These are phyloP conservation scores for Globisporangium emineosum DNA, from an alignment of 352 stramenopile species.

Conservation along the genomic window DNA sequence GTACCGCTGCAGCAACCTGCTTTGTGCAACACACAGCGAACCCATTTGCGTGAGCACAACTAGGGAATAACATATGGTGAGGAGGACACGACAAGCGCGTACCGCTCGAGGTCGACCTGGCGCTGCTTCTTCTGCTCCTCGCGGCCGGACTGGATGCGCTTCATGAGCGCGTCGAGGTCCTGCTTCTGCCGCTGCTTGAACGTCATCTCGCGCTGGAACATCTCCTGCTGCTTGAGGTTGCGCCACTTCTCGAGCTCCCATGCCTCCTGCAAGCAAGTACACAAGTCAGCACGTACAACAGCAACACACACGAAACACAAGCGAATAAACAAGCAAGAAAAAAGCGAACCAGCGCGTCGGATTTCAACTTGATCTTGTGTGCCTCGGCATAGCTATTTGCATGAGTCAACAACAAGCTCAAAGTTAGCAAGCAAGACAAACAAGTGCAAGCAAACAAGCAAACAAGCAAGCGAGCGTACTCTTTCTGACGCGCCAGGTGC, in stretches of 20 bases:
- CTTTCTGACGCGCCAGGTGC: conserved; percentile 87
- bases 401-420: neutral
- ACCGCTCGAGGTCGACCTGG: conserved; percentile 91
- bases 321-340: conserved; percentile 1
- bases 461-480: conserved; percentile 33
- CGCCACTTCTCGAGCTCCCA: conserved; percentile 95
- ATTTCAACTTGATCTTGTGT: conserved; percentile 96
- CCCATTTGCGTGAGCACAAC: no score
- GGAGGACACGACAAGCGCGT: no score
- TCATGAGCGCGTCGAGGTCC: conserved; percentile 92
- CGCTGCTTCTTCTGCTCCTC: conserved; percentile 96
- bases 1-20: conserved; percentile 89
- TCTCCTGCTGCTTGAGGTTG: conserved; percentile 93
- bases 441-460: neutral
- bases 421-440: conserved; percentile 6
- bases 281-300: neutral
- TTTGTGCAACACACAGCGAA: no score
- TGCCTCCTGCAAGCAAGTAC: conserved; percentile 48
- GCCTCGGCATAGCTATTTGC: conserved; percentile 87
- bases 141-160: conserved; percentile 92
- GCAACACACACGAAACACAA: neutral
- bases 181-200: conserved; percentile 94
- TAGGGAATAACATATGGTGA: no score
- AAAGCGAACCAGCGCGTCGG: conserved; percentile 70
- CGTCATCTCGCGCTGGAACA: conserved; percentile 92